These are phyloP conservation scores for Blechomonas ayalai DNA, from an alignment of 208 protist genomes.

Conservation along the genomic window DNA sequence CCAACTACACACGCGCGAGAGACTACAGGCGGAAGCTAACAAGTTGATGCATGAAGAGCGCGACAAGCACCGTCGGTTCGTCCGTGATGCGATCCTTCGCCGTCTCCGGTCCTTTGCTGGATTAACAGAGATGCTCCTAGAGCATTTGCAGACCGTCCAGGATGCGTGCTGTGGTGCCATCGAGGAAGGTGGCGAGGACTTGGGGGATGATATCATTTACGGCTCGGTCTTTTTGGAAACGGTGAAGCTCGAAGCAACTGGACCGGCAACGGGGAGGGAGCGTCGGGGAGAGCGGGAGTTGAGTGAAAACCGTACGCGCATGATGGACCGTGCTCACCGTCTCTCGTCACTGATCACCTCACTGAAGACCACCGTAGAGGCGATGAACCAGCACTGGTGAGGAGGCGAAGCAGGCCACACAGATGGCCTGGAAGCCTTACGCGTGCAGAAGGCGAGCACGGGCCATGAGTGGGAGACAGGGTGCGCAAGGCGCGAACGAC, in stretches of 20 bases:
- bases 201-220: too few relatives aligned
- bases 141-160: conserved; percentile 23
- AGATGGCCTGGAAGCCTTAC: too few relatives aligned
- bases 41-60: conserved; percentile 7
- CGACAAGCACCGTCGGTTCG: conserved; percentile 19
- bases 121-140: conserved; percentile 26
- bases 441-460: too few relatives aligned
- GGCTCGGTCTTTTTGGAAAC: too few relatives aligned
- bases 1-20: conserved; percentile 9
- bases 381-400: too few relatives aligned
- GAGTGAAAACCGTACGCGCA: conserved; percentile 2
- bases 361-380: conserved; percentile 8
- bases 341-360: conserved; percentile 14
- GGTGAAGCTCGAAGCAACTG: too few relatives aligned
- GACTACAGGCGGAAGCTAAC: conserved; percentile 8
- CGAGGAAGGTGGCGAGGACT: too few relatives aligned
- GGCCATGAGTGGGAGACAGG: too few relatives aligned
- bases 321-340: neutral
- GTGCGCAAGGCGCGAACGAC: too few relatives aligned
- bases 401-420: too few relatives aligned
- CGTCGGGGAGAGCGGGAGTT: neutral
- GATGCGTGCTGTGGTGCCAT: conserved; percentile 5
- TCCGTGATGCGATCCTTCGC: conserved; percentile 34
- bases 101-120: conserved; percentile 26
- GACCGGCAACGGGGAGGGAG: conserved; percentile 1